Conservation (phyloP, 1,284 basidiomycete genomes). For the Pholiota adiposa region DNA sequence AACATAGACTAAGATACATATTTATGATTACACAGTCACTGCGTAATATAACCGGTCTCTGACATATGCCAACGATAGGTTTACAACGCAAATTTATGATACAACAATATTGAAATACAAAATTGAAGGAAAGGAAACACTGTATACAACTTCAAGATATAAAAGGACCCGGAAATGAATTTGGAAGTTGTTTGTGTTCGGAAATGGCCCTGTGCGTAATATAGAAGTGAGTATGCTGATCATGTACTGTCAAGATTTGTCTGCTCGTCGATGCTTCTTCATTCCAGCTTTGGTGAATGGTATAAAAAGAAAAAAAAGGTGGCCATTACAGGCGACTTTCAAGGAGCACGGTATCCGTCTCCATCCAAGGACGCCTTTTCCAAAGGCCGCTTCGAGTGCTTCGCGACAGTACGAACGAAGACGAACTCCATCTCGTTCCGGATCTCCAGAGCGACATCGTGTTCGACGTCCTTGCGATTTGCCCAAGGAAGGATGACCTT, state of each 20-base stretch:
- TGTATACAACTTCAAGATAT: too few species aligned
- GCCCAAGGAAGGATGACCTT: slow-evolving; percentile 83
- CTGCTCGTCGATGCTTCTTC: background rate
- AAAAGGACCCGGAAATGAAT: background rate
- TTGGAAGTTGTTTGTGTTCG: background rate
- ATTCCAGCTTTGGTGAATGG: background rate
- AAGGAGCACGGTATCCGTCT: slow-evolving; percentile 39
- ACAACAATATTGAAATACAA: background rate
- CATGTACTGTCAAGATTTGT: background rate
- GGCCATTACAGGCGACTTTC: slow-evolving; percentile 22
- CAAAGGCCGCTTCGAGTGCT: slow-evolving; percentile 82
- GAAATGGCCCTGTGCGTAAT: background rate
- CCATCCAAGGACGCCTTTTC: slow-evolving; percentile 65
- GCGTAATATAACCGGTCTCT: too few species aligned
- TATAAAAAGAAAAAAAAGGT: background rate
- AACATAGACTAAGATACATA: too few species aligned
- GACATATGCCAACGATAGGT: too few species aligned
- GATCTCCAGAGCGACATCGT: slow-evolving; percentile 78
- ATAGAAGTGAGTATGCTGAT: background rate
- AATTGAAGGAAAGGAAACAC: background rate
- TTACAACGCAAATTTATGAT: too few species aligned
- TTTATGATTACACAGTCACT: too few species aligned
- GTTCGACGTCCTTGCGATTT: slow-evolving; percentile 85
- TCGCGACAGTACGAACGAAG: slow-evolving; percentile 82
- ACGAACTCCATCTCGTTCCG: slow-evolving; percentile 76